Percentiles rank a stretch among this genome's conserved stretches.
Conservation (phyloP, 2,329 filamentous ascomycete species). For the Chrysosporium keratinophilum region DNA sequence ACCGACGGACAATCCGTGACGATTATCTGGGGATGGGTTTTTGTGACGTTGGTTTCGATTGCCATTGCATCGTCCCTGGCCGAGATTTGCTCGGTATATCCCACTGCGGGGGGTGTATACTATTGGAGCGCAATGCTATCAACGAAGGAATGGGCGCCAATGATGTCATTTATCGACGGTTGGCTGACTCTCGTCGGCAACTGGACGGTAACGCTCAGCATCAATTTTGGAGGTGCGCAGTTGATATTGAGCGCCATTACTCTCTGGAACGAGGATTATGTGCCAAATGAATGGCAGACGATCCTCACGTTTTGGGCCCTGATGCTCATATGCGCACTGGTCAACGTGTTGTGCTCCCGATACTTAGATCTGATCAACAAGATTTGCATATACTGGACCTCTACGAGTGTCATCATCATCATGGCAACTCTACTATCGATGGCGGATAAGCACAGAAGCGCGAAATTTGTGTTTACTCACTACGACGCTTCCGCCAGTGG, state of each 20-base stretch:
- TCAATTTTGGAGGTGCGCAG: conserved; percentile 64
- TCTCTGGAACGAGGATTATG: conserved; percentile 60
- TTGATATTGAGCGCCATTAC: conserved; percentile 57
- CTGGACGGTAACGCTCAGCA: conserved; percentile 57
- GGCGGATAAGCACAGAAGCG: conserved; percentile 47
- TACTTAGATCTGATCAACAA: conserved; percentile 61
- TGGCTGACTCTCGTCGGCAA: conserved; percentile 65
- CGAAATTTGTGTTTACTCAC: conserved; percentile 56
- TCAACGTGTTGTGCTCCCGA: conserved; percentile 55
- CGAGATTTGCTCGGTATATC: conserved; percentile 60
- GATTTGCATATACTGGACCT: conserved; percentile 63
- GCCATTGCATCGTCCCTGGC: conserved; percentile 56
- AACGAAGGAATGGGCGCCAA: conserved; percentile 54
- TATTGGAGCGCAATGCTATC: conserved; percentile 61
- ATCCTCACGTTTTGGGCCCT: conserved; percentile 63
- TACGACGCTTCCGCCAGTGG: conserved; percentile 57
- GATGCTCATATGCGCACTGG: conserved; percentile 52
- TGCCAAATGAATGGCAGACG: conserved; percentile 58
- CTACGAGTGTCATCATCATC: conserved; percentile 56
- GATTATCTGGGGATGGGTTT: conserved; percentile 59
- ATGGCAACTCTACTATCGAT: conserved; percentile 52
- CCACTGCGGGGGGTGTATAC: conserved; percentile 59
- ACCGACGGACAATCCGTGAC: conserved; percentile 59
- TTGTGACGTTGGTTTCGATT: conserved; percentile 54
- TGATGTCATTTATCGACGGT: conserved; percentile 59